Conservation (phyloP, 2,329 filamentous ascomycete species). For the Aspergillus novofumigatus region DNA sequence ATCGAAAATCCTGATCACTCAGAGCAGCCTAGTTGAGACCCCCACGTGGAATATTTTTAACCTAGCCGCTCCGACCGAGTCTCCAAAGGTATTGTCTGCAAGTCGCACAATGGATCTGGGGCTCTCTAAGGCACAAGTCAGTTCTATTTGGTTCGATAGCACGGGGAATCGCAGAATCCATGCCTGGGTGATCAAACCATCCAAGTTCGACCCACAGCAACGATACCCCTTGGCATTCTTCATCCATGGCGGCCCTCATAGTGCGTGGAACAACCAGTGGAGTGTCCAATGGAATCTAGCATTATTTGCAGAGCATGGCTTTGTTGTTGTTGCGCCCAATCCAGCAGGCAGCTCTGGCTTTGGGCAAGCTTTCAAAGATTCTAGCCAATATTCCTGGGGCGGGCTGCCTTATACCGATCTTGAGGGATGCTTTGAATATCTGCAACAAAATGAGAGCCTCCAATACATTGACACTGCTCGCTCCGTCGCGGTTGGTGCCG, state of each 20-base stretch:
- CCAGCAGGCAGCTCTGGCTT: not conserved
- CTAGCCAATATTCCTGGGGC: not conserved
- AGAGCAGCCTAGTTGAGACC: not conserved
- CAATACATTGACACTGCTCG: not conserved
- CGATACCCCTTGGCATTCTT: conserved; percentile 1
- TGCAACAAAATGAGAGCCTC: not conserved
- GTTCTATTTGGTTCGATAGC: not conserved
- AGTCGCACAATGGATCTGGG: no score
- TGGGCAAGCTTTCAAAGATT: not conserved
- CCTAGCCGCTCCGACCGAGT: not conserved
- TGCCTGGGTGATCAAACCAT: conserved; percentile 1
- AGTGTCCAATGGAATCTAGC: not conserved
- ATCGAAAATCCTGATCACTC: not conserved
- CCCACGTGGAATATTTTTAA: not conserved
- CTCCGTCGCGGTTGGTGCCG: not conserved
- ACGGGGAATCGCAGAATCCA: not conserved
- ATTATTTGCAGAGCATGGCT: not conserved
- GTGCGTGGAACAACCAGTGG: not conserved
- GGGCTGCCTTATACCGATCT: not conserved
- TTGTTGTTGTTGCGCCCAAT: conserved; percentile 1
- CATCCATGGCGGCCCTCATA: not conserved
- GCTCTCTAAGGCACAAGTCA: not conserved
- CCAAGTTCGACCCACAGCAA: not conserved
- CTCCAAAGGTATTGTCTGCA: no score
- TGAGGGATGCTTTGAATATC: not conserved